These are phyloP conservation scores for Ogataea methanolica DNA, from an alignment of 805 yeast species.

Conservation along the genomic window DNA sequence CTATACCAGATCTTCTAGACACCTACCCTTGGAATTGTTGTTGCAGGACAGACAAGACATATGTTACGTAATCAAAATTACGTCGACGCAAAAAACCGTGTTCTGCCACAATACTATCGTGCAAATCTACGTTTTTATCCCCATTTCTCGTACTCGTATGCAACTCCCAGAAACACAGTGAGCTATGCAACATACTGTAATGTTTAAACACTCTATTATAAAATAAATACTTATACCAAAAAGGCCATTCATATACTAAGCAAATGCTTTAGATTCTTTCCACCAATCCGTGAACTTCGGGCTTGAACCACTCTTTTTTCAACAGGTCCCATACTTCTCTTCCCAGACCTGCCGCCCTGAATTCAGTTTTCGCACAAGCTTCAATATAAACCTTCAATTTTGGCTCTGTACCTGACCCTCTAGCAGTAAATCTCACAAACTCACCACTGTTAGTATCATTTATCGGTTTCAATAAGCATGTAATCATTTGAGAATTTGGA, in stretches of 20 bases:
- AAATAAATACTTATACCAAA: slow-evolving; percentile 1
- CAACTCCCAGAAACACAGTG: too few species aligned
- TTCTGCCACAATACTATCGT: too few species aligned
- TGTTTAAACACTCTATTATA: too few species aligned
- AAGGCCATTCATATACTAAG: background rate
- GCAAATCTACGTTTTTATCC: too few species aligned
- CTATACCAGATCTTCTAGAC: too few species aligned
- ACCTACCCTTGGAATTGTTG: too few species aligned
- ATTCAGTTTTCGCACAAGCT: slow-evolving; percentile 49
- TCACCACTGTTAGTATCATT: slow-evolving; percentile 22
- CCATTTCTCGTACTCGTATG: too few species aligned
- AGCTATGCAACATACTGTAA: too few species aligned
- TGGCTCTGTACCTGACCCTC: slow-evolving; percentile 98
- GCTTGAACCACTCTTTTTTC: slow-evolving; percentile 63
- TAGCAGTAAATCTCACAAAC: slow-evolving; percentile 67
- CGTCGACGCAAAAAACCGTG: too few species aligned
- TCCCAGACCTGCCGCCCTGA: slow-evolving; percentile 49
- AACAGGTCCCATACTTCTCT: slow-evolving; percentile 62
- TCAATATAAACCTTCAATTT: slow-evolving; percentile 90
- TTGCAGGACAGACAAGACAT: too few species aligned
- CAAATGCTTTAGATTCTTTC: slow-evolving; percentile 29
- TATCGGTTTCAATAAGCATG: slow-evolving; percentile 42
- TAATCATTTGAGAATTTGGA: slow-evolving; percentile 79
- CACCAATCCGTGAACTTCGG: slow-evolving; percentile 37
- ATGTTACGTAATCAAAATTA: too few species aligned